These are phyloP conservation scores for Fusarium sp. DNA, from an alignment of 2,329 filamentous ascomycete species.

Conservation along the genomic window DNA sequence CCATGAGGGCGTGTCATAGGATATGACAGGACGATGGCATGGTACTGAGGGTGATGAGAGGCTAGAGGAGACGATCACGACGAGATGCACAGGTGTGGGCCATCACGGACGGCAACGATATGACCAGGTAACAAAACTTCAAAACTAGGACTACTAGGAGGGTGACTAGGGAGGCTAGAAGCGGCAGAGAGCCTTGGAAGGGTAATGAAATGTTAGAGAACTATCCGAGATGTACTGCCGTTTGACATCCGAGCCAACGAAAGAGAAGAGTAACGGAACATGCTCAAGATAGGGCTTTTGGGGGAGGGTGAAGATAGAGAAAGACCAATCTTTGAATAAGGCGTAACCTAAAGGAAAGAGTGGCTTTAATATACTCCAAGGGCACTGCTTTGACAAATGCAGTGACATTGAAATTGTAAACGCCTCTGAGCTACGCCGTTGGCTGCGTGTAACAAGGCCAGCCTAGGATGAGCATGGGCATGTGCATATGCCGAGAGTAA, in stretches of 20 bases:
- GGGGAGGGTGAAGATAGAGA: slow-evolving; percentile 45
- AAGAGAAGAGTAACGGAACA: slow-evolving; percentile 30
- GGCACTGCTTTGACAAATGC: slow-evolving; percentile 31
- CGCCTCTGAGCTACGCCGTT: slow-evolving; percentile 38
- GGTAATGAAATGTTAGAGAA: slow-evolving; percentile 30
- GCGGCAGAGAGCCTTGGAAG: slow-evolving; percentile 40
- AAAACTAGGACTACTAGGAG: slow-evolving; percentile 46
- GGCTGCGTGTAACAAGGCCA: slow-evolving; percentile 39
- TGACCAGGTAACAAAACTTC: slow-evolving; percentile 27
- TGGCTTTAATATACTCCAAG: slow-evolving; percentile 40
- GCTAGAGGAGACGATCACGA: slow-evolving; percentile 48
- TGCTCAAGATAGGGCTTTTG: slow-evolving; percentile 32
- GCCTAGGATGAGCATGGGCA: slow-evolving; percentile 36
- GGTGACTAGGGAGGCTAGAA: slow-evolving; percentile 44
- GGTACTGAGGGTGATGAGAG: slow-evolving; percentile 43
- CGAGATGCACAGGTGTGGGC: slow-evolving; percentile 50
- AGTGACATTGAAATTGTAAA: slow-evolving; percentile 41
- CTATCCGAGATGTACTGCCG: slow-evolving; percentile 27
- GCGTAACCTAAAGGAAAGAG: slow-evolving; percentile 29
- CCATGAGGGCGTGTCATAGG: slow-evolving; percentile 45
- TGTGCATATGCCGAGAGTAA: slow-evolving; percentile 44
- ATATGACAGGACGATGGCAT: slow-evolving; percentile 50
- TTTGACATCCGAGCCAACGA: slow-evolving; percentile 41
- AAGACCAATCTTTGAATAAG: slow-evolving; percentile 25
- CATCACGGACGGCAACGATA: slow-evolving; percentile 44